These are phyloP conservation scores for Vitis labrusca DNA, from an alignment of 164 flowering plant species.

Conservation along the genomic window DNA sequence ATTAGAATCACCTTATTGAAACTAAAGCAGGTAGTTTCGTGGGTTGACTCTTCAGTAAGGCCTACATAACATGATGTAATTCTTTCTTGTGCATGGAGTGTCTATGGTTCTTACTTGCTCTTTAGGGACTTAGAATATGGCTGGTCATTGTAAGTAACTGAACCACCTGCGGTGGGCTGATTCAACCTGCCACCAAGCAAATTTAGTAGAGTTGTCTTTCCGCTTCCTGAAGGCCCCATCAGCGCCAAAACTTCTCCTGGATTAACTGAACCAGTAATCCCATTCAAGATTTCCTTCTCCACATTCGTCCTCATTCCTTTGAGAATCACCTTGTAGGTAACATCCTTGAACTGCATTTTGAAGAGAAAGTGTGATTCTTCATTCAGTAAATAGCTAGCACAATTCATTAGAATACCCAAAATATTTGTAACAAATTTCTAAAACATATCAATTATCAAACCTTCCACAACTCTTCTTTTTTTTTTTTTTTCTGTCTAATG, in stretches of 20 bases:
- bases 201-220: constrained; percentile 83
- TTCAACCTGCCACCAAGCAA: constrained; percentile 76
- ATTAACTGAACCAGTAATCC: constrained; percentile 75
- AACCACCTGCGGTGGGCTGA: constrained; percentile 43
- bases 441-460: too few relatives aligned
- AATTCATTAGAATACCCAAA: too few relatives aligned
- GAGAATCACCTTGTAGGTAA: constrained; percentile 68
- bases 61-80: not conserved
- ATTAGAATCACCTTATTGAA: too few relatives aligned
- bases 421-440: too few relatives aligned
- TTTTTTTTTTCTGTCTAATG: too few relatives aligned
- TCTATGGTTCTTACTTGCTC: constrained; percentile 55
- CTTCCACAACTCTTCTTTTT: constrained; percentile 4
- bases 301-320: constrained; percentile 52
- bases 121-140: constrained; percentile 77
- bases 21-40: too few relatives aligned
- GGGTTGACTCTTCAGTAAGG: too few relatives aligned
- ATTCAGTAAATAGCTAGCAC: not conserved
- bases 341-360: constrained; percentile 81
- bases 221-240: constrained; percentile 99
- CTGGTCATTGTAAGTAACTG: constrained; percentile 84
- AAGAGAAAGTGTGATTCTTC: not conserved
- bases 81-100: not conserved
- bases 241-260: constrained; percentile 92
- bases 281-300: constrained; percentile 76